These are phyloP conservation scores for Pluteus cervinus DNA, from an alignment of 768 basidiomycete genomes.

Conservation along the genomic window DNA sequence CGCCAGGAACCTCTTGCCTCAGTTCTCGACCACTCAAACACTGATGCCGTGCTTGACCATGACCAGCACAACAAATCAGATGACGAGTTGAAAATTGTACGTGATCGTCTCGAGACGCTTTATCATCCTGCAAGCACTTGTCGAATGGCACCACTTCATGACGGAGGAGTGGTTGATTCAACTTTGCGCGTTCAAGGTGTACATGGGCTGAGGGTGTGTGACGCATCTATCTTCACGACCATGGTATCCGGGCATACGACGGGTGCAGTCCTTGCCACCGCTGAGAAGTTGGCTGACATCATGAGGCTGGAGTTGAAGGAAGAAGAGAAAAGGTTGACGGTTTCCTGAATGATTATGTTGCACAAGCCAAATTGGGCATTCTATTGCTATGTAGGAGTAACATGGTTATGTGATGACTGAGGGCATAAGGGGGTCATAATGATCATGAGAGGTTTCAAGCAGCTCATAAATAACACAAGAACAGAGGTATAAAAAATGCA, in stretches of 20 bases:
- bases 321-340: too few relatives aligned
- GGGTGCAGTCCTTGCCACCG: conserved; percentile 24
- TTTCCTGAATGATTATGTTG: conserved; percentile 1
- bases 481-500: not conserved
- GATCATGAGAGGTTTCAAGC: too few relatives aligned
- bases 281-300: conserved; percentile 27
- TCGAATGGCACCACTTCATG: conserved; percentile 35
- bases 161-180: conserved; percentile 34
- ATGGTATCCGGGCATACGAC: conserved; percentile 45
- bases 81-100: conserved; percentile 36
- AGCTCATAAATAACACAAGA: too few relatives aligned
- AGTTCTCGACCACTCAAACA: conserved; percentile 27
- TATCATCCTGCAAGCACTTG: conserved; percentile 44
- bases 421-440: too few relatives aligned
- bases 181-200: conserved; percentile 35
- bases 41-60: conserved; percentile 33
- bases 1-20: conserved; percentile 32
- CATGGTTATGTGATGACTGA: too few relatives aligned
- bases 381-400: too few relatives aligned
- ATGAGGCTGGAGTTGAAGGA: conserved; percentile 23
- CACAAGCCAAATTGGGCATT: not conserved
- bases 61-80: conserved; percentile 29
- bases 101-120: conserved; percentile 36
- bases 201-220: conserved; percentile 37
- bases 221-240: conserved; percentile 41